Conservation (phyloP, 495 filamentous ascomycete genomes). For the Penicillium argentinense region DNA sequence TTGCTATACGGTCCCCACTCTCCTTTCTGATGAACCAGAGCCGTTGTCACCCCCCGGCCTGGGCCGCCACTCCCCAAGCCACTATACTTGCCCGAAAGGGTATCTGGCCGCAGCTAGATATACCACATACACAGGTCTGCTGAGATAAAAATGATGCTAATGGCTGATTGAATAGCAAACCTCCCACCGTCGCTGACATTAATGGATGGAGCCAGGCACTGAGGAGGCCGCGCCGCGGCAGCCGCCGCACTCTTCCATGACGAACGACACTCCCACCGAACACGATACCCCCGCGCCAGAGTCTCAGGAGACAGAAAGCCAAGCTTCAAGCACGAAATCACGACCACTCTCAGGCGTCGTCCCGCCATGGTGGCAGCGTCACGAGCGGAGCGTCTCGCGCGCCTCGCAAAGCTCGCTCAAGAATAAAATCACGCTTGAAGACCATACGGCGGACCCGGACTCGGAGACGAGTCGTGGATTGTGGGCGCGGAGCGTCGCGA, state of each 20-base stretch:
- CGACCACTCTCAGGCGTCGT: conserved; percentile 42
- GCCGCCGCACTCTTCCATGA: conserved; percentile 27
- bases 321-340: conserved; percentile 20
- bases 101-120: no score
- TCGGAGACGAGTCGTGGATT: conserved; percentile 60
- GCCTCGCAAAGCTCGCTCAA: conserved; percentile 45
- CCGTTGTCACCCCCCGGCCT: no score
- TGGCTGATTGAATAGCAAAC: no score
- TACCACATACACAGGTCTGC: no score
- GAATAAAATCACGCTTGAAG: conserved; percentile 62
- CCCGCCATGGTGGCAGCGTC: conserved; percentile 54
- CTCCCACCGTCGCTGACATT: conserved; percentile 27
- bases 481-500: conserved; percentile 65
- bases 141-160: no score
- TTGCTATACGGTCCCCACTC: no score
- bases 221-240: conserved; percentile 40
- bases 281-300: conserved; percentile 3
- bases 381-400: conserved; percentile 40
- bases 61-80: no score
- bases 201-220: conserved; percentile 53
- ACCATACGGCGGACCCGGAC: conserved; percentile 64
- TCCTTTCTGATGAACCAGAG: no score
- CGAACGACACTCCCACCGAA: no score
- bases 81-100: no score
- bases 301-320: conserved; percentile 6